phyloP scores from a whole-genome alignment of 202 grass and related monocot genomes.

The Musa balbisiana region DNA sequence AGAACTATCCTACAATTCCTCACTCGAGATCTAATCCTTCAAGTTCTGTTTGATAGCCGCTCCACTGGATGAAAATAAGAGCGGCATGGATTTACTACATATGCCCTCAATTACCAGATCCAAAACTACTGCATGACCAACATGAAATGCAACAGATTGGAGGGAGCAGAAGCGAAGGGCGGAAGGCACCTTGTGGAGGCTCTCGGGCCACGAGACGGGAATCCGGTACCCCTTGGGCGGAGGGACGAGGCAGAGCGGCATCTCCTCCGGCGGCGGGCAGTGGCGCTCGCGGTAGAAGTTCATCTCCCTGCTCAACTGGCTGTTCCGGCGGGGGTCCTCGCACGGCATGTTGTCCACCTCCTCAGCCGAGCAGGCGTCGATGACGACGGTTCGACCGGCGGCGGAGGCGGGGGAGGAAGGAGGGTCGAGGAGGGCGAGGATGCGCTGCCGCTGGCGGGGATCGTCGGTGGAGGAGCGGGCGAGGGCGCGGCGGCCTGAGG shows the following conservation, averaged over 20 bases:
- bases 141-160: neutral
- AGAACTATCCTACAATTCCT: too few relatives aligned
- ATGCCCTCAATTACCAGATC: neutral
- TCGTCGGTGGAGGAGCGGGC: conserved; percentile 23
- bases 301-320: conserved; percentile 83
- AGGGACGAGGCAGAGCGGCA: conserved; percentile 54
- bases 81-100: neutral
- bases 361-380: conserved; percentile 55
- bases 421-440: conserved; percentile 26
- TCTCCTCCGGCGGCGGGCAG: conserved; percentile 52
- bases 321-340: conserved; percentile 80
- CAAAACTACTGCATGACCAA: neutral
- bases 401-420: neutral
- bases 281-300: conserved; percentile 96
- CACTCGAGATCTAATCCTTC: neutral
- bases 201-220: conserved; percentile 78
- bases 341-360: conserved; percentile 92
- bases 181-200: conserved; percentile 72
- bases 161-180: neutral
- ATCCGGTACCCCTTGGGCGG: conserved; percentile 66
- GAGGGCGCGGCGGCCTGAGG: conserved; percentile 25
- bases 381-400: conserved; percentile 5
- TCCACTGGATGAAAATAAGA: too few relatives aligned
- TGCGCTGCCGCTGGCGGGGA: conserved; percentile 22
- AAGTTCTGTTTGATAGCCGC: too few relatives aligned